Percentiles rank a stretch among this genome's conserved stretches.
phyloP scores from a whole-genome alignment of 2,329 filamentous ascomycete species.

The Esteya vermicola region DNA sequence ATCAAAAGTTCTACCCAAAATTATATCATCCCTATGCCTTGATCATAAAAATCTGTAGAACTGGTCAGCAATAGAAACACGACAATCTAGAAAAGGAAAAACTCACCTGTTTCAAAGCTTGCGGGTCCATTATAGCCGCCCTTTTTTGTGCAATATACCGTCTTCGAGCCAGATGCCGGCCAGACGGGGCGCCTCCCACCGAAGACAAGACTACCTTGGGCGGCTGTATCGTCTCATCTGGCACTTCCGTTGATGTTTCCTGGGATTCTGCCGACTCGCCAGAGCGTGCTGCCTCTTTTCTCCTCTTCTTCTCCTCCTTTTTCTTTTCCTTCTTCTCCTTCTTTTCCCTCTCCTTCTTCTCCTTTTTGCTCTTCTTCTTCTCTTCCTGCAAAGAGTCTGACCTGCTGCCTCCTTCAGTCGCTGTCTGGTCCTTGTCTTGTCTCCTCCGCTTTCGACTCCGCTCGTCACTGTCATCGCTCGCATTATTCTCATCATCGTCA shows the following conservation, averaged over 20 bases:
- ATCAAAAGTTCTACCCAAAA: no score
- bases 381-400: constrained; percentile 29
- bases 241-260: constrained; percentile 14
- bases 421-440: constrained; percentile 19
- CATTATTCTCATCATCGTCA: constrained; percentile 12
- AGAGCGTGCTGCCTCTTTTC: constrained; percentile 19
- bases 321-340: constrained; percentile 14
- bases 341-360: constrained; percentile 9
- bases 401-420: constrained; percentile 19
- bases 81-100: not conserved
- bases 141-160: constrained; percentile 82
- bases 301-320: constrained; percentile 12
- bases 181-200: constrained; percentile 25
- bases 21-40: constrained; percentile 7
- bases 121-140: constrained; percentile 65
- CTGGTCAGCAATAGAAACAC: not conserved
- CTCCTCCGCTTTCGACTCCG: constrained; percentile 19
- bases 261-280: constrained; percentile 26
- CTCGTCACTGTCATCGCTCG: constrained; percentile 24
- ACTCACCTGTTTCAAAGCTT: constrained; percentile 72
- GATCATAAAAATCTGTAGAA: constrained; percentile 11
- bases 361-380: constrained; percentile 19
- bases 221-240: constrained; percentile 16
- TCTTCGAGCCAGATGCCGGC: constrained; percentile 60
- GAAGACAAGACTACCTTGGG: no score